Base-by-base conservation (phyloP, 2,329 filamentous ascomycete species). In the Corynespora cassiicola region DNA sequence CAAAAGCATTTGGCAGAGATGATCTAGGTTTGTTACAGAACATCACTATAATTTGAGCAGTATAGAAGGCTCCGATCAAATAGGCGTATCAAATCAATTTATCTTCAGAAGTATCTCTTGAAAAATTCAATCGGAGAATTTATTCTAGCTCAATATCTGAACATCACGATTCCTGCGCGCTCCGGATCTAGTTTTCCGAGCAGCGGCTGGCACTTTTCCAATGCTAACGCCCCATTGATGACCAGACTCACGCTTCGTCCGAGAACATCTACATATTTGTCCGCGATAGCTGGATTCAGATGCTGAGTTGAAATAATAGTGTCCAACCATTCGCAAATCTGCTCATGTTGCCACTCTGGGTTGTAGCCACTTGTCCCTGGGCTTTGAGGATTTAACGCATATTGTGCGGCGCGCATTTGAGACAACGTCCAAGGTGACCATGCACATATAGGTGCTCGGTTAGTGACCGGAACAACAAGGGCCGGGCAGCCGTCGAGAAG, bases 141-240 rank as follows among this genome's bases (percentile, higher is more conserved):
- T n/a, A n/a, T n/a, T n/a, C n/a, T n/a, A n/a, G 14, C 27, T 47
- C 45, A 70, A 55, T 68, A 71, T 40, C 67, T 59, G 33, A 70
- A 65, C 54, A 64, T 62, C 5, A 62, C 63, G 36, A 71, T 58
- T 19, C 67, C 66, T 34, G 65, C 60, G 36, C 66, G 45, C 38
- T 63, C 64, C 21, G 58, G 43, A 56, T 70, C 67, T 23, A 69
- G 25, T 38, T 60, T 62, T 19, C 54, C 65, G 29, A 64, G 17
- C 35, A 64, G 40, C 7, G 53, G 47, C 44, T 51, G 29, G 46
- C 53, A 53, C 47, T 42, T 58, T 23, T 61, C 54, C 27, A 61
- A 26, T 25, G 54, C 58, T 45, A 68, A 36, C 26, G 60, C 67
- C 5, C 66, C 66, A 49, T 70, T 69, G 17, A 71, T 55, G 8